Conservation (phyloP, 2,329 filamentous ascomycete species). For the Chaetomium olivaceum region DNA sequence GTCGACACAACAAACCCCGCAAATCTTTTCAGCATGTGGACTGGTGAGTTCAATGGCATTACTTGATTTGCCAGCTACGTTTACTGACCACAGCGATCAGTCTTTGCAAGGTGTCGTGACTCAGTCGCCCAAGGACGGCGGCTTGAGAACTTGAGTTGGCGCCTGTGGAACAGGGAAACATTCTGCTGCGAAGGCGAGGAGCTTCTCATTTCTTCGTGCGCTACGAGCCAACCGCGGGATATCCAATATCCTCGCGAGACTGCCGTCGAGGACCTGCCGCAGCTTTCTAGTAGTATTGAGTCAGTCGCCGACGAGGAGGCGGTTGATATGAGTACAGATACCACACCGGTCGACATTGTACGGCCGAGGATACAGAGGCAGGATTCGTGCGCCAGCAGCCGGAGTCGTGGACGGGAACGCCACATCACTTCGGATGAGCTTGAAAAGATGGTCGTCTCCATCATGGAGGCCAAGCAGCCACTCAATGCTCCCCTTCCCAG, state of each 20-base stretch:
- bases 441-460: constrained; percentile 90
- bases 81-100: constrained; percentile 46
- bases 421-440: constrained; percentile 92
- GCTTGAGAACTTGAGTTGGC: constrained; percentile 94
- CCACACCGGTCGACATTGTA: constrained; percentile 57
- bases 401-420: constrained; percentile 73
- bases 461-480: constrained; percentile 82
- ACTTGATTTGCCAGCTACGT: not conserved
- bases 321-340: constrained; percentile 57
- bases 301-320: constrained; percentile 70
- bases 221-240: constrained; percentile 50
- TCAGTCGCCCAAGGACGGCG: constrained; percentile 90
- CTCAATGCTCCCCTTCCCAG: constrained; percentile 57
- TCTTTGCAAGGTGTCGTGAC: constrained; percentile 92
- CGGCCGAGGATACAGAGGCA: constrained; percentile 69
- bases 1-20: constrained; percentile 91
- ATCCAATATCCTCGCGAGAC: constrained; percentile 42
- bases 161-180: constrained; percentile 90
- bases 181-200: constrained; percentile 76
- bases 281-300: constrained; percentile 75
- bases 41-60: constrained; percentile 58
- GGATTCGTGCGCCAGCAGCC: constrained; percentile 69
- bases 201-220: constrained; percentile 47
- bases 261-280: constrained; percentile 62
- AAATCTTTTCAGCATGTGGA: constrained; percentile 96